Base-by-base conservation (phyloP, 1,139 yeast genomes). In the Kodamaea sp. region DNA sequence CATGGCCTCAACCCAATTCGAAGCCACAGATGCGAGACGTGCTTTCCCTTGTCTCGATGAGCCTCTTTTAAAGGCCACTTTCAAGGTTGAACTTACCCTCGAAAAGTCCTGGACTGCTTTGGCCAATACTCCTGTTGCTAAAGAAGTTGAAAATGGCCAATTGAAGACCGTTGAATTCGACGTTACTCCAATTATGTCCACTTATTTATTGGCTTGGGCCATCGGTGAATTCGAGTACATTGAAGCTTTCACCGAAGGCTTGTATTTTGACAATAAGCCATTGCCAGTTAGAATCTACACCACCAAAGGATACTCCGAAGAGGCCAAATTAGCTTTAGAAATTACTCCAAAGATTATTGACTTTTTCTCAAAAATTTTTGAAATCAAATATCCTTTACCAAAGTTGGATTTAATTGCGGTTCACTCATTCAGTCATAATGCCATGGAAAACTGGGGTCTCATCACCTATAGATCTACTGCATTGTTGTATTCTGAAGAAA, bases 41-140 rank as follows among this genome's bases (percentile, higher is more conserved):
- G 95, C 96, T 4, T 87, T 88, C 70, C 96, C 96, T 15, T 86
- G 92, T 58, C 80, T 83, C 52, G 96, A 88, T 61, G 96, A 88
- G 60, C 96, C 96, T 8, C 78, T 81, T 39, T 73, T 81, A 44
- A 88, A 88, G 67, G 92, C 96, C 9, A 75, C 82, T 34, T 88
- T 86, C 57, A 41, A 41, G 35, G 48, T 52, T 12, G 37, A 42
- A 9, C 24, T 52, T 30, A 39, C 47, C 5, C 40, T 49, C 24
- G 39, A 42, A 23, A 35, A 37, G 11, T 45, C 46, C 27, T 48
- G 48, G 52, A 45, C 48, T 11, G 55, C 47, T 4, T 47, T 51
- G 39, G 45, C 47, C 32, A 52, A 52, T 36, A 50, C 48, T 25
- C 54, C 54, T 3, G 53, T 48, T 4, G 44, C 29, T 9, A 23